Conservation (phyloP, 805 yeast genomes). For the Yarrowia yakushimensis region DNA sequence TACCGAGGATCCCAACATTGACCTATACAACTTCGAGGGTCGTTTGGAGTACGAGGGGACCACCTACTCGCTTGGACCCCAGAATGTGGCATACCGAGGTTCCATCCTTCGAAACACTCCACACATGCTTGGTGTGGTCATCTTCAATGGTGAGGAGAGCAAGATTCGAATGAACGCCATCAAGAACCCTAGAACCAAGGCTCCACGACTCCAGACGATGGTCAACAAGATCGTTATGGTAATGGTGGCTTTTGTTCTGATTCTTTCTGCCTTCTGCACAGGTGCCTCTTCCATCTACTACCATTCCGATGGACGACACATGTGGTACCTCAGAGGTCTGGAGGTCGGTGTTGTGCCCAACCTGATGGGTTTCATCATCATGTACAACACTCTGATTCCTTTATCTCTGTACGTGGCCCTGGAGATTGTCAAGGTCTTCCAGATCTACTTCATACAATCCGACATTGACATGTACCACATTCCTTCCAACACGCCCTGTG, state of each 20-base stretch:
- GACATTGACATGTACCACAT: slow-evolving; percentile 93
- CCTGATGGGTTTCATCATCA: slow-evolving; percentile 91
- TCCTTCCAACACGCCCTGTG: slow-evolving; percentile 84
- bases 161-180: slow-evolving; percentile 94
- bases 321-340: slow-evolving; percentile 71
- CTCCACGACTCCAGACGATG: slow-evolving; percentile 82
- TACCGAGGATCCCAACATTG: slow-evolving; percentile 88
- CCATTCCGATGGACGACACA: slow-evolving; percentile 41
- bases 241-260: slow-evolving; percentile 79
- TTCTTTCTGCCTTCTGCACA: slow-evolving; percentile 73
- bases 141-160: slow-evolving; percentile 94
- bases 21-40: slow-evolving; percentile 90
- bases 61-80: slow-evolving; percentile 64
- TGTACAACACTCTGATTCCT: slow-evolving; percentile 96
- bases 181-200: slow-evolving; percentile 82
- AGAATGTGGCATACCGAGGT: slow-evolving; percentile 87
- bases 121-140: slow-evolving; percentile 68
- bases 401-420: slow-evolving; percentile 90
- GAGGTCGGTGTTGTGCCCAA: slow-evolving; percentile 87
- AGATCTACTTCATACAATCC: slow-evolving; percentile 73
- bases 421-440: slow-evolving; percentile 91
- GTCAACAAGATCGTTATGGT: slow-evolving; percentile 80
- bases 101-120: slow-evolving; percentile 82
- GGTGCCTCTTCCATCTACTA: slow-evolving; percentile 66
- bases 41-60: slow-evolving; percentile 40